Evolutionary conservation across 1,284 basidiomycete genomes (phyloP).

Genomic region (Microbotryum violaceum): DNA sequence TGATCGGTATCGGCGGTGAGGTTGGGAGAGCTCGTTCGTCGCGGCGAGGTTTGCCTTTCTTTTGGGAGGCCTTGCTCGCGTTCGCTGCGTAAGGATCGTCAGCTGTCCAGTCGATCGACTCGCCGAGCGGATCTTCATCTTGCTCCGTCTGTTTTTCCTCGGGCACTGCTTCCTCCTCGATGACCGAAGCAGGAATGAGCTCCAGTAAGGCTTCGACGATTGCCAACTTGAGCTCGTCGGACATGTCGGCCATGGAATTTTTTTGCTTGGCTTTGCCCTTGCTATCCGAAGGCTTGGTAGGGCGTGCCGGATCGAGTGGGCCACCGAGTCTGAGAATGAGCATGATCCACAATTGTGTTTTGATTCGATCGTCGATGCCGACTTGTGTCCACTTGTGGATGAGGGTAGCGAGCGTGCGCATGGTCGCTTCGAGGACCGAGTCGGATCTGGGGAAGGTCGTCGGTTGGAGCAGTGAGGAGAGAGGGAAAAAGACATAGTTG

Average conservation of each 20-base stretch:
- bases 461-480: constrained; percentile 70
- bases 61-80: neutral
- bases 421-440: constrained; percentile 64
- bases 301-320: constrained; percentile 45
- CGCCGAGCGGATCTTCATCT: constrained; percentile 43
- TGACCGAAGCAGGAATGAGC: constrained; percentile 49
- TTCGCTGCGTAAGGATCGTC: constrained; percentile 32
- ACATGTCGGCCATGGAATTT: constrained; percentile 43
- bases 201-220: constrained; percentile 36
- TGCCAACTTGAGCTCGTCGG: constrained; percentile 61
- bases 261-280: constrained; percentile 43
- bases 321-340: constrained; percentile 53
- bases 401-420: constrained; percentile 55
- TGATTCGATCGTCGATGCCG: constrained; percentile 48
- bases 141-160: constrained; percentile 40
- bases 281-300: constrained; percentile 51
- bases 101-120: constrained; percentile 49
- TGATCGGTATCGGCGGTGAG: constrained; percentile 48
- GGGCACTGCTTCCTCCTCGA: constrained; percentile 40
- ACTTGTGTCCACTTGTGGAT: constrained; percentile 63
- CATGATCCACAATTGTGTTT: constrained; percentile 80
- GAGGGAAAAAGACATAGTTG: constrained; percentile 75
- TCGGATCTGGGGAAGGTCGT: constrained; percentile 64
- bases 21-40: neutral
- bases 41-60: neutral